Conservation (phyloP, 129 eudicot genomes). For the Solidago caesia region DNA sequence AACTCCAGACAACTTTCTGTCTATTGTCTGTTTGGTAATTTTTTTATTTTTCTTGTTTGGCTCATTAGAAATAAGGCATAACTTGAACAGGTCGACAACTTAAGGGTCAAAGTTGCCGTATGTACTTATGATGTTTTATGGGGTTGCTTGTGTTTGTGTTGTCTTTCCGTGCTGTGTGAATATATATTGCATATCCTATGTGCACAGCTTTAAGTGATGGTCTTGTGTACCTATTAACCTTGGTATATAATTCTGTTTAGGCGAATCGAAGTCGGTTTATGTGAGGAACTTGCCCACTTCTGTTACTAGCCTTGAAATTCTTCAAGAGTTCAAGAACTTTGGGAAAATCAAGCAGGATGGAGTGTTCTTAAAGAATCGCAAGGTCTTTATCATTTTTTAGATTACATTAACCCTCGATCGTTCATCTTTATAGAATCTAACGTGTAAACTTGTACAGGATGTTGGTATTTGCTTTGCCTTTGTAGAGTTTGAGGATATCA, state of each 20-base stretch:
- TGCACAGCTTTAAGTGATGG: not conserved
- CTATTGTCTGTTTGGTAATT: no score
- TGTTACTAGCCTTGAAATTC: constrained; percentile 54
- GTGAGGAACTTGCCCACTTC: constrained; percentile 82
- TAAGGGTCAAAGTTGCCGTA: no score
- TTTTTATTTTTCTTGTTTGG: no score
- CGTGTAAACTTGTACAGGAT: constrained; percentile 50
- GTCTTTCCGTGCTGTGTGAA: not conserved
- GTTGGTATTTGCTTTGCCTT: constrained; percentile 85
- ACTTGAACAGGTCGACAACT: no score
- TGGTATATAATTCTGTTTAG: constrained; percentile 33
- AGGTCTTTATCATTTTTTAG: constrained; percentile 37
- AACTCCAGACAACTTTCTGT: not conserved
- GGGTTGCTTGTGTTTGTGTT: constrained; percentile 8
- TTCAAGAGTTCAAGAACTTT: constrained; percentile 67
- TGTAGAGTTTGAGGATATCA: constrained; percentile 89
- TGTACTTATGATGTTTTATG: no score
- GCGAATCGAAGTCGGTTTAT: constrained; percentile 72
- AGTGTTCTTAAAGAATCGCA: constrained; percentile 64
- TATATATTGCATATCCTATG: not conserved
- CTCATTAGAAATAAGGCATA: no score
- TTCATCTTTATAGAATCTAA: constrained; percentile 18
- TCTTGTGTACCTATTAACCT: not conserved
- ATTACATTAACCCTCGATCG: not conserved
- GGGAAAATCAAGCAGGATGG: constrained; percentile 82